Evolutionary conservation across 768 basidiomycete genomes (phyloP), one percentile per base, ranked within the genome.

Genomic region (Coprinopsis cinerea): DNA sequence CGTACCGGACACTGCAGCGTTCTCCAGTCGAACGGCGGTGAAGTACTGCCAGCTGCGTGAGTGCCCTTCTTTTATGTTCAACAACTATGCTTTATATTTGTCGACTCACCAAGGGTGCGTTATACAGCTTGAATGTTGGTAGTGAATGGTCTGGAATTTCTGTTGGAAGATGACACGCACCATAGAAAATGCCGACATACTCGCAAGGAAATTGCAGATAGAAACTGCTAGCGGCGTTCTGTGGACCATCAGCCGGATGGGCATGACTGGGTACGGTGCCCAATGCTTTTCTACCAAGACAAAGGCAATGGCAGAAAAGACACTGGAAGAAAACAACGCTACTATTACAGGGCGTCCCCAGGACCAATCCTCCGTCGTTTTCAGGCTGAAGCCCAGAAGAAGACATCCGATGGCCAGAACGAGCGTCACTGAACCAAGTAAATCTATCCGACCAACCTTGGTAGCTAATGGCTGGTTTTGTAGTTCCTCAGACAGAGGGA

Each of bases 191-290:
- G 86, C 82, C 18, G 83, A 74, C 67, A 88, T 78, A 56, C 86
- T 88, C 9, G 75, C 77, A 56, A 90, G 74, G 36, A 95, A 76
- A 65, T 92, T 94, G 40, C 79, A 78, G 44, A 94, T 51, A 3
- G 89, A 88, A 24, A 92, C 82, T 10, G 88, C 85, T 17, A 92
- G 65, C 3, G 91, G 90, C 20, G 88, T 93, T 48, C 92, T 73
- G 60, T 83, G 80, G 26, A 75, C 78, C 27, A 94, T 76, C 49
- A 94, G 68, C 46, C 79, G 78, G 54, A 96, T 67, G 42, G 95
- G 95, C 83, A 99, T 86, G 45, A 97, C 86, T 14, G 96, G 96
- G 63, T 86, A 88, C 2, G 78, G 74, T 2, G 89, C 82, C 72
- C 79, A 82, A 55, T 77, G 73, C 49, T 82, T 81, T 67, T 99